phyloP scores from a whole-genome alignment of 805 yeast species.

The Ogataea pilisensis region DNA sequence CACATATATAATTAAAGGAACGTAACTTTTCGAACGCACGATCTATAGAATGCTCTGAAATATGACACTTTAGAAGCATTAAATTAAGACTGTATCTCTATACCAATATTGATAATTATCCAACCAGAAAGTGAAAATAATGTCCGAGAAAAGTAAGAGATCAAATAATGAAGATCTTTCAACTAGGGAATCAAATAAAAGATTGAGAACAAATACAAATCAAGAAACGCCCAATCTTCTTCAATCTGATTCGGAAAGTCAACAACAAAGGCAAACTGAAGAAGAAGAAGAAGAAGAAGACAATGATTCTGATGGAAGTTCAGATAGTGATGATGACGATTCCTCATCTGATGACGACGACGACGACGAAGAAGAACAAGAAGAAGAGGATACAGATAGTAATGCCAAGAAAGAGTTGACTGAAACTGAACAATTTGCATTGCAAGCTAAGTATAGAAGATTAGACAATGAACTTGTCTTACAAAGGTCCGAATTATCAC shows the following conservation, averaged over 20 bases:
- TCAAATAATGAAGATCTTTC: neutral
- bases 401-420: conserved; percentile 14
- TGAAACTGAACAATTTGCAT: conserved; percentile 23
- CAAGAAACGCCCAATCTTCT: neutral
- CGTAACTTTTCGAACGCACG: too few relatives aligned
- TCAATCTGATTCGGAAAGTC: neutral
- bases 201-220: neutral
- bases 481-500: conserved; percentile 48
- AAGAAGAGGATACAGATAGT: conserved; percentile 2
- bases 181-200: neutral
- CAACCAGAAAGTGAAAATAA: neutral
- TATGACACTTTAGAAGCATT: too few relatives aligned
- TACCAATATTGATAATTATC: too few relatives aligned
- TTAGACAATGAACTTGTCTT: conserved; percentile 20
- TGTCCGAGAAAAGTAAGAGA: neutral
- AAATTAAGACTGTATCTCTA: too few relatives aligned
- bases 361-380: conserved; percentile 12
- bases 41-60: too few relatives aligned
- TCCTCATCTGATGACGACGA: conserved; percentile 7
- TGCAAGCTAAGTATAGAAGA: conserved; percentile 24
- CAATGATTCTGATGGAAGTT: neutral
- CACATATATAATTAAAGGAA: too few relatives aligned
- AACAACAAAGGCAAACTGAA: conserved; percentile 1
- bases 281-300: conserved; percentile 3
- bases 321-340: conserved; percentile 13